A percentile compares a stretch with the other conserved stretches of the same genome.
phyloP scores from a whole-genome alignment of 305 asterid genomes.

The Fraxinus sp. region DNA sequence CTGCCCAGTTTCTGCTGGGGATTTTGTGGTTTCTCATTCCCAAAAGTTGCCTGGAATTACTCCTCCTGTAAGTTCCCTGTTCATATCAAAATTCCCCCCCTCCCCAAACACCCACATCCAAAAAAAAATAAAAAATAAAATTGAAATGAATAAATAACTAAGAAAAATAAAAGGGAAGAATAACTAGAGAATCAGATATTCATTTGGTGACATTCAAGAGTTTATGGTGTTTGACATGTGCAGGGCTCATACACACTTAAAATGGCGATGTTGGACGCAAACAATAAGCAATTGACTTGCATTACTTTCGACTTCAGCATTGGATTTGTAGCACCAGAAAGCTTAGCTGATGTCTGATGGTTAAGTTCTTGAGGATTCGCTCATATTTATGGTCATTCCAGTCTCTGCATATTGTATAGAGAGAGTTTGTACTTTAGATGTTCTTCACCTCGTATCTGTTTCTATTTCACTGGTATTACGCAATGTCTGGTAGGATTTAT shows the following conservation, averaged over 20 bases:
- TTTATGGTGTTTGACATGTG: constrained; percentile 13
- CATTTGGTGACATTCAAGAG: neutral
- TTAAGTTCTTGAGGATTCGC: constrained; percentile 27
- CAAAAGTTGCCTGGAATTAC: constrained; percentile 75
- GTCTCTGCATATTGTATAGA: constrained; percentile 8
- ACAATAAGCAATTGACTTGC: constrained; percentile 61
- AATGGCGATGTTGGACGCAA: constrained; percentile 57
- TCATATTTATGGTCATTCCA: neutral
- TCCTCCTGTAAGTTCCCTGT: constrained; percentile 70
- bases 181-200: neutral
- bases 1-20: constrained; percentile 73
- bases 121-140: no score
- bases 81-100: neutral
- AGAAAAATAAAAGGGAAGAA: neutral
- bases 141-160: neutral
- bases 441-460: neutral
- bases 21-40: constrained; percentile 67
- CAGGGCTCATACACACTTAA: constrained; percentile 77
- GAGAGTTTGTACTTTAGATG: neutral
- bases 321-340: constrained; percentile 43
- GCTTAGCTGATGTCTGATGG: constrained; percentile 53
- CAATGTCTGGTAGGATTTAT: neutral
- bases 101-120: neutral
- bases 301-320: constrained; percentile 71
- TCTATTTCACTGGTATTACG: neutral